Conservation (phyloP, 805 yeast species). For the Barnettozyma botsteinii region DNA sequence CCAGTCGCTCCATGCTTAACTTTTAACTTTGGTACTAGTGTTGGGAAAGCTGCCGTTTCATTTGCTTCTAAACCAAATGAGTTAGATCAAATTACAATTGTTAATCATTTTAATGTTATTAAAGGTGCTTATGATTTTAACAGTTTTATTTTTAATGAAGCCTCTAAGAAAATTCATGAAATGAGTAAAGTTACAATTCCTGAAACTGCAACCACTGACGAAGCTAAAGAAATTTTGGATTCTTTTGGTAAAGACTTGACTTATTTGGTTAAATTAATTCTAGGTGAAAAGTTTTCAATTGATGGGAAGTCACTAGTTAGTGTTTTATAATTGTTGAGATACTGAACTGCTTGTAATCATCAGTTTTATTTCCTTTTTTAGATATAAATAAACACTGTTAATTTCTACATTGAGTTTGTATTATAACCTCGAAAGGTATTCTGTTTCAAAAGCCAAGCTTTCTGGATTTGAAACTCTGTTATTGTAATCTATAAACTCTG, state of each 20-base stretch:
- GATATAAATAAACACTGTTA: too few relatives aligned
- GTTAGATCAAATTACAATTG: constrained; percentile 1
- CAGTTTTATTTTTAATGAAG: background rate
- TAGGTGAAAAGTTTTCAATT: constrained; percentile 6
- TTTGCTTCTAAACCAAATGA: background rate
- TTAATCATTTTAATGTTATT: constrained; percentile 7
- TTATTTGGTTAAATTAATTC: constrained; percentile 4
- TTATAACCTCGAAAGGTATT: constrained; percentile 5
- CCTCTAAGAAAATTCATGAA: constrained; percentile 2
- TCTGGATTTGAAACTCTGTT: too few relatives aligned
- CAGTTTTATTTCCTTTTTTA: background rate
- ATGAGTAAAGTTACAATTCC: constrained; percentile 8
- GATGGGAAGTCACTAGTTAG: background rate
- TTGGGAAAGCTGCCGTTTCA: constrained; percentile 13
- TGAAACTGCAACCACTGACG: constrained; percentile 5
- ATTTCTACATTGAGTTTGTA: background rate
- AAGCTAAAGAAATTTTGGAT: constrained; percentile 2
- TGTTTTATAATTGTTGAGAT: background rate
- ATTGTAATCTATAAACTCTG: too few relatives aligned
- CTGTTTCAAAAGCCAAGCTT: too few relatives aligned
- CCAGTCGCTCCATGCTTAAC: constrained; percentile 6
- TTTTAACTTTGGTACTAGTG: constrained; percentile 13
- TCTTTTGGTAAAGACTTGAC: constrained; percentile 1
- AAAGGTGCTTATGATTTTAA: constrained; percentile 9
- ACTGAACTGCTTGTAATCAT: background rate